These are phyloP conservation scores for Heritiera littoralis DNA, from an alignment of 345 rosid genomes.

Conservation along the genomic window DNA sequence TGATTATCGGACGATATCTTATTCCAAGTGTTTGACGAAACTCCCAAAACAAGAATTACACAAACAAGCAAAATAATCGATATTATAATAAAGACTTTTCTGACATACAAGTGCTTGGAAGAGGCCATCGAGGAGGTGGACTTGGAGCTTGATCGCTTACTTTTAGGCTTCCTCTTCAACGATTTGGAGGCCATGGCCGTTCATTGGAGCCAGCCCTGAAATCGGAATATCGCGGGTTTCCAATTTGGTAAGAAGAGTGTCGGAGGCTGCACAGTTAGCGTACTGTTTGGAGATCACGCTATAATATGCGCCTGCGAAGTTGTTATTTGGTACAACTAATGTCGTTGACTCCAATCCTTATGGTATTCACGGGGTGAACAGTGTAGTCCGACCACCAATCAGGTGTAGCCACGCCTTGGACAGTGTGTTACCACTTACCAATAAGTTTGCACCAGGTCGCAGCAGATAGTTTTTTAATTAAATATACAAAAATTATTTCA, in stretches of 20 bases:
- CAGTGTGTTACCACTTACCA: too few relatives aligned
- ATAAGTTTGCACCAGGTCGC: too few relatives aligned
- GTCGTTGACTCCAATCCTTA: neutral
- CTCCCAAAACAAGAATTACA: conserved; percentile 34
- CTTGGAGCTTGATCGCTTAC: conserved; percentile 33
- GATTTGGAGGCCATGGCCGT: conserved; percentile 44
- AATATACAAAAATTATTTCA: too few relatives aligned
- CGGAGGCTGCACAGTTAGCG: neutral
- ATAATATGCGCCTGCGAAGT: neutral
- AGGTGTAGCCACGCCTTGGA: neutral
- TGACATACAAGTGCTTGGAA: conserved; percentile 32
- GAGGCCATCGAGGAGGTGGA: conserved; percentile 34
- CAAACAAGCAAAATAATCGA: conserved; percentile 36
- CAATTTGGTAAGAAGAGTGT: neutral
- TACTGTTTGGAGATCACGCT: neutral
- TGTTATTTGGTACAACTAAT: neutral
- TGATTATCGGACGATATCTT: neutral
- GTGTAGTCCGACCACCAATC: neutral
- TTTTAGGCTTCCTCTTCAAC: conserved; percentile 33
- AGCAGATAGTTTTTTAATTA: too few relatives aligned
- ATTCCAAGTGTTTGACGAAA: conserved; percentile 38
- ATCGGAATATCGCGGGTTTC: neutral
- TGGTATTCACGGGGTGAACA: neutral
- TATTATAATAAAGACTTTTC: conserved; percentile 33
- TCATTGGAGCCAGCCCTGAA: neutral